Evolutionary conservation across 164 flowering plant genomes (phyloP), one percentile per base, ranked within the genome.

Genomic region (Vitis amurensis): DNA sequence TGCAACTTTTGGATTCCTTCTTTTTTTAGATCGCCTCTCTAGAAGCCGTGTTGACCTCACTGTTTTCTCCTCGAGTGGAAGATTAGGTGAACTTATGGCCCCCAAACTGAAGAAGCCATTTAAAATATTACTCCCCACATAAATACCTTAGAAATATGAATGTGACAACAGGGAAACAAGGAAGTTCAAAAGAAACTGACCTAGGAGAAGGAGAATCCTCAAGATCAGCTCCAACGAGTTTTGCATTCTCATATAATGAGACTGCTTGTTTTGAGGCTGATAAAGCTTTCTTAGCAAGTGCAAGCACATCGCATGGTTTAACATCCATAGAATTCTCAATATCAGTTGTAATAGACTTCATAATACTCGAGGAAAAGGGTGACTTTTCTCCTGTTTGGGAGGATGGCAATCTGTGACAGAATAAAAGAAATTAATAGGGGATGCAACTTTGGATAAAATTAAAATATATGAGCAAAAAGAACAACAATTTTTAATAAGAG

Each of bases 241-340:
- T 57, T 11, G 74, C 67, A 19, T 82, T 72, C 31, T 82, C 81
- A 59, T 76, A 83, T 55, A 93, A 77, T 19, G 76, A 77, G 19
- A 85, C 88, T 47, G 93, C 96, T 74, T 84, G 71, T 83, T 85
- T 86, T 10, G 96, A 90, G 52, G 97, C 96, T 63, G 78, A 68
- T 57, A 89, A 80, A 69, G 97, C 96, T 81, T 83, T 76, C 78
- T 81, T 81, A 61, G 98, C 98, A 73, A 91, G 86, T 50, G 82
- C 69, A 76, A 91, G 69, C 52, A 67, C 90, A 78, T 81, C 81
- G 69, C 59, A 23, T n/a, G 77, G 80, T 68, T 79, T 78, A 49
- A 65, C 68, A 71, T 80, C 79, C 30, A 59, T 47, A 47, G 44
- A 51, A 51, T 68, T 64, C 56, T 75, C 68, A 16, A 69, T 17